These are phyloP conservation scores for Colletotrichum orbiculare DNA, from an alignment of 2,329 filamentous ascomycete genomes.

Conservation along the genomic window DNA sequence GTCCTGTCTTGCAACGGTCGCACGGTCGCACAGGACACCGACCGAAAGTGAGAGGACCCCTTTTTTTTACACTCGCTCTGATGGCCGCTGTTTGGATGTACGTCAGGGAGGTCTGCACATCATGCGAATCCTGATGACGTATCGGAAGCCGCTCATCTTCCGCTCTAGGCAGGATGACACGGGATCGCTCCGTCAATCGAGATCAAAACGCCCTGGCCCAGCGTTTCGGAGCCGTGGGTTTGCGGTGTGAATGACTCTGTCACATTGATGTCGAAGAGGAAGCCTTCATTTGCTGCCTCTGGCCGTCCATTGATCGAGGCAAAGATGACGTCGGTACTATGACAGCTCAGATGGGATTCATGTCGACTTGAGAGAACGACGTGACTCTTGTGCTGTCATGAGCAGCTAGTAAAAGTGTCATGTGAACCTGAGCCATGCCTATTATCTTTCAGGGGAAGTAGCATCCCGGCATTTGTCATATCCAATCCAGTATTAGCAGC, in stretches of 20 bases:
- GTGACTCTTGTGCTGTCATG: too few species aligned
- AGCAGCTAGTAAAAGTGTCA: too few species aligned
- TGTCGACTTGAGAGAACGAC: background rate
- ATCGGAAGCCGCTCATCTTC: conserved; percentile 22
- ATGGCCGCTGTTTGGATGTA: too few species aligned
- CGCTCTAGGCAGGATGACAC: conserved; percentile 31
- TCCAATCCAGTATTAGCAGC: too few species aligned
- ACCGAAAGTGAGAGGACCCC: conserved; percentile 3
- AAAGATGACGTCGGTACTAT: conserved; percentile 26
- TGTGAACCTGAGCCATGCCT: too few species aligned
- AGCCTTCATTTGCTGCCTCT: background rate
- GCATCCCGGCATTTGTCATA: too few species aligned
- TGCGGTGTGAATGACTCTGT: background rate
- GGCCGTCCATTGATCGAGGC: background rate
- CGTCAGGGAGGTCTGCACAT: background rate
- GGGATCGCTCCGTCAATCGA: conserved; percentile 32
- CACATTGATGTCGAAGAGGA: conserved; percentile 1
- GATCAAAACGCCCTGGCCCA: conserved; percentile 10
- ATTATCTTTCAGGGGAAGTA: too few species aligned
- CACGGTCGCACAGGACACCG: conserved; percentile 18
- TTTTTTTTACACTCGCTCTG: conserved; percentile 1
- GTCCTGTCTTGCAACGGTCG: conserved; percentile 5
- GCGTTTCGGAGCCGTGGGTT: background rate
- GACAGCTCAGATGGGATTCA: conserved; percentile 6
- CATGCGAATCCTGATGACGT: conserved; percentile 28